Evolutionary conservation across 768 basidiomycete species (phyloP).

Genomic region (Cystoderma amianthinum): DNA sequence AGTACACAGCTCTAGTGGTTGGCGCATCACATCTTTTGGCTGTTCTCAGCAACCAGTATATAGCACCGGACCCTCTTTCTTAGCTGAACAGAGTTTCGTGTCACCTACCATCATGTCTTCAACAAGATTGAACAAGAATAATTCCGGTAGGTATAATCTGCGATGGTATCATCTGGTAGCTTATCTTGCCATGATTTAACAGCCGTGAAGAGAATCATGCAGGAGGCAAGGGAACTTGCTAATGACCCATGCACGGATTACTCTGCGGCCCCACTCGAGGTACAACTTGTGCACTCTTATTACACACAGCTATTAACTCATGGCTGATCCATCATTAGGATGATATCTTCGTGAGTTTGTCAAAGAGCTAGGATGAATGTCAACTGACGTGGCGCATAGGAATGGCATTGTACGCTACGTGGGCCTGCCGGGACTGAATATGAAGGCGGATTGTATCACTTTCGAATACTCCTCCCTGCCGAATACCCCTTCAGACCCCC

Average conservation of each 20-base stretch:
- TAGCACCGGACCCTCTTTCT: slow-evolving; percentile 5
- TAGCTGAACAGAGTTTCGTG: not conserved
- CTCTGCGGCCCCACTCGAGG: slow-evolving; percentile 78
- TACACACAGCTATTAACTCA: slow-evolving; percentile 5
- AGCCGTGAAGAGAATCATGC: slow-evolving; percentile 97
- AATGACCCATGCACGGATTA: slow-evolving; percentile 85
- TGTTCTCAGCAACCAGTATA: not conserved
- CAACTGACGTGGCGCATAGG: slow-evolving; percentile 21
- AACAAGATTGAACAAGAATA: slow-evolving; percentile 76
- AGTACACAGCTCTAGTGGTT: no score
- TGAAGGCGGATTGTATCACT: slow-evolving; percentile 94
- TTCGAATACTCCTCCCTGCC: slow-evolving; percentile 83
- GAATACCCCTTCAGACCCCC: slow-evolving; percentile 97
- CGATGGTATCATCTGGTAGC: not conserved
- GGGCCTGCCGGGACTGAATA: slow-evolving; percentile 87
- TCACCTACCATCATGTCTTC: slow-evolving; percentile 16
- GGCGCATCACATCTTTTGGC: not conserved
- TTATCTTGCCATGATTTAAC: not conserved
- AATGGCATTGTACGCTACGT: slow-evolving; percentile 98
- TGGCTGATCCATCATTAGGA: slow-evolving; percentile 37
- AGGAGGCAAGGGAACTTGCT: slow-evolving; percentile 86
- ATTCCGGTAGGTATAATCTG: slow-evolving; percentile 52
- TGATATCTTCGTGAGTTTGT: slow-evolving; percentile 74
- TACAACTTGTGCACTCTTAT: slow-evolving; percentile 12
- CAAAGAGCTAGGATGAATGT: not conserved